Base-by-base conservation (phyloP, 2,329 filamentous ascomycete species). In the Massarina eburnea region DNA sequence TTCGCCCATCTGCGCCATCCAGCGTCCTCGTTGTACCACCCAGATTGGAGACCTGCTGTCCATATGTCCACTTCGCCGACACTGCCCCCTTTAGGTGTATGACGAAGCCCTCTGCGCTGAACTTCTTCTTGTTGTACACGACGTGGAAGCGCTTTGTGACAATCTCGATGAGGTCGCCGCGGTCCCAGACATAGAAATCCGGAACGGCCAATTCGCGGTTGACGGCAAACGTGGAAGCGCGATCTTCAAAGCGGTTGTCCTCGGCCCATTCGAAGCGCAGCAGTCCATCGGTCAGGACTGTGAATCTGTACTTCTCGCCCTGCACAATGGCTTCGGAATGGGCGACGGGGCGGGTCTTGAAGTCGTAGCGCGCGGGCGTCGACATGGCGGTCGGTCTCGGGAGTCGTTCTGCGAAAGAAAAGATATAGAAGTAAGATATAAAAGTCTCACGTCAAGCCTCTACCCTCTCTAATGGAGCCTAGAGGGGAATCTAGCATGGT, bases 221-320 rank as follows among this genome's bases (percentile, higher is more conserved):
- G 45, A 81, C 71, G n/a, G 82, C 83, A 58, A 85, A 82, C 8
- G 78, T 79, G 0, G 81, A 84, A 0, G 80, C 78, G 4, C 82
- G 76, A 58, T 86, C 81, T 58, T 85, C 83, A 54, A 85, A 86
- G 26, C 70, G 58, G 39, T 77, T 75, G 50, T 85, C 81, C 9
- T 74, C 70, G 1, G 82, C 76, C 80, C 80, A 86, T 66, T 85
- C 82, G 50, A 80, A 84, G 24, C 83, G 79, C 21, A 85, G 52
- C 2, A 85, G 70, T 2, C 76, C 71, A 40, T 82, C 76, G 8
- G 74, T 77, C 38, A 86, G 71, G 37, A 85, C 52, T 8, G 79
- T 84, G 60, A 85, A 85, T 43, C 82, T 79, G 62, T 80, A 85
- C 38, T 77, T 72, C 30, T 69, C 62, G 43, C 76, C 76, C 4